Percentiles rank a stretch among this genome's conserved stretches.
Evolutionary conservation across 257 asterid species (phyloP).

Genomic region (Plantago elongata): DNA sequence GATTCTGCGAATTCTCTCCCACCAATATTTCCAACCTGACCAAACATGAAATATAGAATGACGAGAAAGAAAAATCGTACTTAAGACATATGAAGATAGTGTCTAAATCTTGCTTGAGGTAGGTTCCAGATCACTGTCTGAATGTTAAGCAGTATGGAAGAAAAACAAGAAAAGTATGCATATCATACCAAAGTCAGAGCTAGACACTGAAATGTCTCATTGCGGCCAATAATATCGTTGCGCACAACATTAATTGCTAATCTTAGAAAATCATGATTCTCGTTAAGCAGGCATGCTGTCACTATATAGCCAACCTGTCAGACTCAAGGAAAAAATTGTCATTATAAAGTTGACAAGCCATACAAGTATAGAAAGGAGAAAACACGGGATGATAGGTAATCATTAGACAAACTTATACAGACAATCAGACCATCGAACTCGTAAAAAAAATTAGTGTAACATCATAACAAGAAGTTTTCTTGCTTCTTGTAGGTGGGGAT

Average conservation of each 20-base stretch:
- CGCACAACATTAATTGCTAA: constrained; percentile 95
- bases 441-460: no score
- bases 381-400: background rate
- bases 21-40: constrained; percentile 98
- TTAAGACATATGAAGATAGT: constrained; percentile 2
- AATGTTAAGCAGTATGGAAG: constrained; percentile 8
- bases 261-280: constrained; percentile 96
- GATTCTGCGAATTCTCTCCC: constrained; percentile 99
- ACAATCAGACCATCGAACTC: no score
- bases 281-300: constrained; percentile 91
- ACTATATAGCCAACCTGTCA: constrained; percentile 97
- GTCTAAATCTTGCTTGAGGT: background rate
- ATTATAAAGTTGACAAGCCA: constrained; percentile 17
- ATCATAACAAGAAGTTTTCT: no score
- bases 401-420: no score
- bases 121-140: background rate
- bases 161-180: constrained; percentile 3
- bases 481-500: no score
- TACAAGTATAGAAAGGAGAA: constrained; percentile 10
- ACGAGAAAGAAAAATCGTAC: constrained; percentile 15
- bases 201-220: constrained; percentile 97
- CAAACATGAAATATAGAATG: constrained; percentile 19
- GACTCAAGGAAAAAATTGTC: constrained; percentile 24
- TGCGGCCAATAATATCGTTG: constrained; percentile 96
- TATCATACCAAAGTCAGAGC: constrained; percentile 90